These are phyloP conservation scores for Aspergillus oerlinghausenensis DNA, from an alignment of 2,329 filamentous ascomycete genomes.

Conservation along the genomic window DNA sequence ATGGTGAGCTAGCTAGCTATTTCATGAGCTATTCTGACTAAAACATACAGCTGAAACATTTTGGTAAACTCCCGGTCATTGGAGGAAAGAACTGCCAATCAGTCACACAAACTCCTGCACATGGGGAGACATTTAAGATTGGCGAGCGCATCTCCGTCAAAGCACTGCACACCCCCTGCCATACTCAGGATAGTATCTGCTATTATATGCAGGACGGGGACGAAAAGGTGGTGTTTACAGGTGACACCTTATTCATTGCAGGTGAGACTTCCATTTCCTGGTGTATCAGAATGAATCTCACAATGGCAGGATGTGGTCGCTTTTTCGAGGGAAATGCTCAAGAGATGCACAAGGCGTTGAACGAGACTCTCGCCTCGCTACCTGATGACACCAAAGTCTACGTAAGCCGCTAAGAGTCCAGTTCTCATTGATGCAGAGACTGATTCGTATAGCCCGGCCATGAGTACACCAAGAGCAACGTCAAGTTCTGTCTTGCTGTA, in stretches of 20 bases:
- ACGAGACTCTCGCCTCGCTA: constrained; percentile 72
- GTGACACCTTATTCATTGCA: constrained; percentile 92
- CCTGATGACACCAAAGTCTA: constrained; percentile 92
- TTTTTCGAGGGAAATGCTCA: constrained; percentile 90
- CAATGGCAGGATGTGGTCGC: constrained; percentile 69
- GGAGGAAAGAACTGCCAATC: constrained; percentile 81
- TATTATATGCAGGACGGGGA: constrained; percentile 78
- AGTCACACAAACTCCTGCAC: constrained; percentile 70
- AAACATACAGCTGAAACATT: constrained; percentile 50
- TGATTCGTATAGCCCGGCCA: constrained; percentile 67
- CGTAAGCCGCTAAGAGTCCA: constrained; percentile 47
- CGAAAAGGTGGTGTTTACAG: constrained; percentile 80
- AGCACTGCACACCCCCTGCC: constrained; percentile 91
- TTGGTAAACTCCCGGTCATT: constrained; percentile 66
- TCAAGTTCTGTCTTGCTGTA: constrained; percentile 78
- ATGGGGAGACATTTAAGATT: constrained; percentile 75
- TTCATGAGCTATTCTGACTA: not conserved
- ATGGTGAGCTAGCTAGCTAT: constrained; percentile 52
- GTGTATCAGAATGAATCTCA: constrained; percentile 3
- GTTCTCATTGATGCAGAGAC: not conserved
- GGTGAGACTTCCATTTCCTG: constrained; percentile 46
- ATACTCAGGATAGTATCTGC: constrained; percentile 98
- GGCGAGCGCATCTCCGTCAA: constrained; percentile 75
- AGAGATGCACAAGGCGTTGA: constrained; percentile 92
- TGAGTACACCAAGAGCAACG: constrained; percentile 97